Evolutionary conservation across 352 stramenopile genomes (phyloP).

Genomic region (Globisporangium canariense): DNA sequence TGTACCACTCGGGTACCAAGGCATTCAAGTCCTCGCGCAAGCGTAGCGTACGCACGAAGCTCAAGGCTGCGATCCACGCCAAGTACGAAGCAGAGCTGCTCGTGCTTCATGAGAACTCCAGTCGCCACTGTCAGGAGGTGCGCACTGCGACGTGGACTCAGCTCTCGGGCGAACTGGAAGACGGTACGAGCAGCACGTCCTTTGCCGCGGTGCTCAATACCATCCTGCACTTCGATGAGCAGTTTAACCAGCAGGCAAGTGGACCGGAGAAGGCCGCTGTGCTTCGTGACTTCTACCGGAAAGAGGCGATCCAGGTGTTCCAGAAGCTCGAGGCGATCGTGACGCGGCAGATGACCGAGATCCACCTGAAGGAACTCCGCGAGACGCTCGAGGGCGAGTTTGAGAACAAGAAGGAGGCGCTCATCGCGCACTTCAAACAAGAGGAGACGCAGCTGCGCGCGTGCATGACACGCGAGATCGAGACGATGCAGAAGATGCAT

Average conservation of each 20-base stretch:
- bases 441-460: conserved; percentile 59
- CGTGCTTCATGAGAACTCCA: conserved; percentile 44
- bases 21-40: conserved; percentile 34
- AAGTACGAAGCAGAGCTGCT: conserved; percentile 37
- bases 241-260: conserved; percentile 40
- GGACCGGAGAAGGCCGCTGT: conserved; percentile 54
- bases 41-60: conserved; percentile 40
- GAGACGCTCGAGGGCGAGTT: conserved; percentile 56
- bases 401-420: conserved; percentile 48
- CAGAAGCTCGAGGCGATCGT: conserved; percentile 47
- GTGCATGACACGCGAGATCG: conserved; percentile 53
- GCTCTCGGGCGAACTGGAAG: conserved; percentile 19
- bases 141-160: conserved; percentile 38
- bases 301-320: conserved; percentile 54
- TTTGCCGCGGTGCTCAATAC: conserved; percentile 45
- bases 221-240: conserved; percentile 48
- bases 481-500: conserved; percentile 72
- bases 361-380: conserved; percentile 45
- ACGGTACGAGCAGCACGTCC: conserved; percentile 9
- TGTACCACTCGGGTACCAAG: conserved; percentile 46
- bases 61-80: conserved; percentile 47
- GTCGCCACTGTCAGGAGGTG: conserved; percentile 44
- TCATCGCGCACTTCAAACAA: conserved; percentile 64
- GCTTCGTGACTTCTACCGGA: conserved; percentile 53
- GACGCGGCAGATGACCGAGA: conserved; percentile 52